A percentile compares a stretch with the other conserved stretches of the same genome.
These are phyloP conservation scores for Diaporthe citrichinensis DNA, from an alignment of 2,329 filamentous ascomycete genomes.

Conservation along the genomic window DNA sequence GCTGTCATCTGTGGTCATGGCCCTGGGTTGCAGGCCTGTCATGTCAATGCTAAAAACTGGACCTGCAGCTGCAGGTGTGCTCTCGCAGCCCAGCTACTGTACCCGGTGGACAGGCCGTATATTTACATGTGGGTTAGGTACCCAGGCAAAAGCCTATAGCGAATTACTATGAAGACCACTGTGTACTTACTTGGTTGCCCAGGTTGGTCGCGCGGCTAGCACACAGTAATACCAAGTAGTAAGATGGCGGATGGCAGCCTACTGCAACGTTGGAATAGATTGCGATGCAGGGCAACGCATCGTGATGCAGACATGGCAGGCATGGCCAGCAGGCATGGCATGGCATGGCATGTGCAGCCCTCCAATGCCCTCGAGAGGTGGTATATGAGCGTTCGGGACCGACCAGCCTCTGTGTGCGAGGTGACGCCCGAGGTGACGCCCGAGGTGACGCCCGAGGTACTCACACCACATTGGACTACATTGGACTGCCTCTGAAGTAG, in stretches of 20 bases:
- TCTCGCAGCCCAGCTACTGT: neutral
- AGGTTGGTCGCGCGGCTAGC: neutral
- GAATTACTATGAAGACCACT: neutral
- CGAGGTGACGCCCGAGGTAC: neutral
- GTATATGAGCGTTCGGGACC: constrained; percentile 12
- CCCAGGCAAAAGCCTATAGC: too few species aligned
- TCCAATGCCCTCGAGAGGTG: neutral
- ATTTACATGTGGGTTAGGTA: neutral
- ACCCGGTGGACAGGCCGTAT: neutral
- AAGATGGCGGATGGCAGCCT: constrained; percentile 23
- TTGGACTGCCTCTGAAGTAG: neutral
- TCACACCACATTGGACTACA: neutral
- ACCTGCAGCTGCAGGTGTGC: neutral
- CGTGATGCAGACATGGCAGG: constrained; percentile 18
- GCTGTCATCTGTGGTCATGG: neutral
- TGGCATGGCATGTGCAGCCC: constrained; percentile 8
- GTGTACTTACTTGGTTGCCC: neutral
- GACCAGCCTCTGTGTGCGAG: neutral
- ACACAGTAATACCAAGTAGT: neutral
- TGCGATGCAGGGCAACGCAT: constrained; percentile 30
- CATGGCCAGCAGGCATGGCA: constrained; percentile 6
- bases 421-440: neutral
- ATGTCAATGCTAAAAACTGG: constrained; percentile 20
- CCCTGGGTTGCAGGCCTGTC: neutral
- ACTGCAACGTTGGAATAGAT: constrained; percentile 27